Evolutionary conservation across 805 yeast species (phyloP), one percentile per base, ranked within the genome.

Genomic region (Metschnikowia noctiluminum): DNA sequence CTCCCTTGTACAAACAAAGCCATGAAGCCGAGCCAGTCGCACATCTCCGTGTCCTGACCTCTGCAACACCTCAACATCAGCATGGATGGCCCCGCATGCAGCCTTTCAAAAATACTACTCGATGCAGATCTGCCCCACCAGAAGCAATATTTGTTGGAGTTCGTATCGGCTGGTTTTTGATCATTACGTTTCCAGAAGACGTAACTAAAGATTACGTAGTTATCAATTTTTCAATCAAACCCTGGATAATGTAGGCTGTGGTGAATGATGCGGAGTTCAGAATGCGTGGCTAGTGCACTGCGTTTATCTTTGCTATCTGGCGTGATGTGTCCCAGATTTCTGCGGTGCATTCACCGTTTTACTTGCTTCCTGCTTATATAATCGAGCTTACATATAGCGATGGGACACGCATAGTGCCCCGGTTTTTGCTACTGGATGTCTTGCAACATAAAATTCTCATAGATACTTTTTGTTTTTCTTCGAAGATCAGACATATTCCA

Each of bases 361-460:
- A 39, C 42, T 47, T 47, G 50, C 50, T 47, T 45, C 40, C 27
- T 37, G 46, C 31, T 32, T 38, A 38, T 34, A 42, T 38, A 47
- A 42, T 39, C 50, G 46, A 32, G 42, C 40, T 34, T 42, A 35
- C 50, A 34, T 35, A 46, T 38, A 38, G 28, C 46, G 21, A 28
- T 35, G 28, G 16, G 37, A 28, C 38, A 38, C 44, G 46, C 50
- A 46, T 14, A 3, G 26, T 38, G 46, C 43, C 49, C 45, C 45
- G 38, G 42, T 15, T 38, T 46, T 41, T 36, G 32, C 32, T 30
- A 10, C 6, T 12, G 13, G 6, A 12, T 41, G 49, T 37, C 41
- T 41, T 14, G 32, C 21, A 28, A 31, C 16, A 15, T 42, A 7
- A 37, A 32, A 16, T 43, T 37, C 37, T 11, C 7, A 31, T 7